A percentile compares a stretch with the other conserved stretches of the same genome.
Conservation (phyloP, 768 basidiomycete genomes). For the Hericium coralloides region DNA sequence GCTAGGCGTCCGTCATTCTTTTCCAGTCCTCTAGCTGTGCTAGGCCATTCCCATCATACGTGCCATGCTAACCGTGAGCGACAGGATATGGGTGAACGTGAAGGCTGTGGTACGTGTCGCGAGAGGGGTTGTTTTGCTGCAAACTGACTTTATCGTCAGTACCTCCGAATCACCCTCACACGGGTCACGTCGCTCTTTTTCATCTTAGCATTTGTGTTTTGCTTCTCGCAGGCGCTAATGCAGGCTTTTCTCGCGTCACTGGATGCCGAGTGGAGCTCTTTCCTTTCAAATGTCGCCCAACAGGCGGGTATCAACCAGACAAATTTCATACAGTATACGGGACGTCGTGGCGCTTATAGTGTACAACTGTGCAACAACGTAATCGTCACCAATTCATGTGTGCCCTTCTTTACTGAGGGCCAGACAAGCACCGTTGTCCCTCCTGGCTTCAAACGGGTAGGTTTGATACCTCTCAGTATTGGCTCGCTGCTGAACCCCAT, state of each 20-base stretch:
- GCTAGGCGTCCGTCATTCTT: too few species aligned
- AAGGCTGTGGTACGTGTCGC: neutral
- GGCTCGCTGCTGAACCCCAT: too few species aligned
- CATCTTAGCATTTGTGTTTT: slow-evolving; percentile 40
- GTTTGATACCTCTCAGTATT: too few species aligned
- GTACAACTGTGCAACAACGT: slow-evolving; percentile 38
- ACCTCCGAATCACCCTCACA: slow-evolving; percentile 23
- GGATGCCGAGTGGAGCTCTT: slow-evolving; percentile 31
- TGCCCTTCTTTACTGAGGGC: too few species aligned
- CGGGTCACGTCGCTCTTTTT: slow-evolving; percentile 34
- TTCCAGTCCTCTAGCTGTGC: too few species aligned
- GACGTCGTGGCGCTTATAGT: slow-evolving; percentile 18
- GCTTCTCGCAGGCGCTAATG: slow-evolving; percentile 42
- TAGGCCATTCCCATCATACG: too few species aligned
- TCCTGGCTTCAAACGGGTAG: too few species aligned
- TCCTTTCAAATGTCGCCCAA: slow-evolving; percentile 30
- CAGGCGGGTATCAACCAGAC: slow-evolving; percentile 26
- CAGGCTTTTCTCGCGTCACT: slow-evolving; percentile 39
- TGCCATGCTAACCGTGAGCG: neutral
- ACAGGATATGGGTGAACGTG: neutral
- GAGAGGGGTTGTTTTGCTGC: neutral
- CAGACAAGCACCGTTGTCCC: too few species aligned
- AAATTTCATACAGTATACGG: slow-evolving; percentile 23
- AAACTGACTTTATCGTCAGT: slow-evolving; percentile 11
- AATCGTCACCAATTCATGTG: too few species aligned